Base-by-base conservation (phyloP, 2,329 filamentous ascomycete species). In the Aspergillus pseudonomiae region DNA sequence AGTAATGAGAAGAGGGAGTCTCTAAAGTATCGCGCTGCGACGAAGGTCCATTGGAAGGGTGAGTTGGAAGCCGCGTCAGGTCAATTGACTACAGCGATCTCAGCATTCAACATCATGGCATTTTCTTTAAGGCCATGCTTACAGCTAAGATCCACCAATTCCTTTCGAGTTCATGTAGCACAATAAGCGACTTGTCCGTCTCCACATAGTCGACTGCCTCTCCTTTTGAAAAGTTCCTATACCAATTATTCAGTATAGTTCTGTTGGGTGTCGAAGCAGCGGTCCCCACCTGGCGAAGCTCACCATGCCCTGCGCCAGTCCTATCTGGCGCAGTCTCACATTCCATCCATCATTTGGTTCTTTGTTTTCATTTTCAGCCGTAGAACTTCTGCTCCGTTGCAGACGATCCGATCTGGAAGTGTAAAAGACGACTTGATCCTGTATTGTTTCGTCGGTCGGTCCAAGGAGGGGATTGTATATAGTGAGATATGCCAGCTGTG, bases 101-200 rank as follows among this genome's bases (percentile, higher is more conserved):
- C 46, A 70, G 64, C 50, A 57, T 58, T 45, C 16, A 53, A 32
- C 34, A 50, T 14, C 34, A 55, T 54, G 26, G 28, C 11, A 12
- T 24, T 41, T 34, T 34, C 28, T 28, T 53, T 55, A 32, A 36
- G n/a, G 60, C 24, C 30, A 64, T 34, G 80, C 91, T 74, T 83
- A 96, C 93, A 65, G 93, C 94, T 64, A 98, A 82, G 66, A 98
- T 89, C 96, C 96, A 99, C 95, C 95, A 99, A 34, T 91, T 91
- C 19, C 86, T 82, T 77, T 99, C 94, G 67, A 99, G 80, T 81
- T 99, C 93, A 71, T 93, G 88, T 52, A 97, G 81, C 39, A 98
- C 84, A 39, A 97, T 89, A 36, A 94, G 87, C 57, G 90, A 89
- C 81, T 92, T 95, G 71, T 97, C 92, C 1, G 95, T 98, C 74